A percentile compares a stretch with the other conserved stretches of the same genome.
These are phyloP conservation scores for Ambrosia trifida DNA, from an alignment of 129 eudicot species.

Conservation along the genomic window DNA sequence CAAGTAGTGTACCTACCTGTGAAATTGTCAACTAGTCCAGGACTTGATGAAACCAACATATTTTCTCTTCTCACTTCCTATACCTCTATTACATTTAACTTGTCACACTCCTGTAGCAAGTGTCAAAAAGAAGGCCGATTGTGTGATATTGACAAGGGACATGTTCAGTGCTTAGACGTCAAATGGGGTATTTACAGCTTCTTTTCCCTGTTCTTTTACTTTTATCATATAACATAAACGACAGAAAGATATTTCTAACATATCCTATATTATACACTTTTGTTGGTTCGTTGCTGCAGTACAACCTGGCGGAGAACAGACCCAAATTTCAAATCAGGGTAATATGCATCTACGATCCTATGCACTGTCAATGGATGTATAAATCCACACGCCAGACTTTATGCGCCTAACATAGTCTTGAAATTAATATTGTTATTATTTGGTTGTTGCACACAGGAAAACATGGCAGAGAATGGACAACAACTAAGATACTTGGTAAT, in stretches of 20 bases:
- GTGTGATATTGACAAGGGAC: conserved; percentile 9
- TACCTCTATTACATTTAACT: conserved; percentile 5
- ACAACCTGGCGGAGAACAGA: no score
- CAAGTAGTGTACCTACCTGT: neutral
- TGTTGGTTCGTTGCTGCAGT: neutral
- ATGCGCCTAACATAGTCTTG: no score
- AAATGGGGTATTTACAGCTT: neutral
- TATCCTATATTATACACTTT: no score
- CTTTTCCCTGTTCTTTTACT: neutral
- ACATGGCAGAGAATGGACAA: no score
- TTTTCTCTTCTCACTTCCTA: conserved; percentile 12
- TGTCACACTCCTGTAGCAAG: conserved; percentile 13
- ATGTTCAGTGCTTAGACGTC: conserved; percentile 25
- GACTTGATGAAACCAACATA: conserved; percentile 5
- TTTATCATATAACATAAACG: no score
- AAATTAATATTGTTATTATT: no score
- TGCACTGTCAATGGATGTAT: no score
- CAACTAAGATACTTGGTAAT: neutral
- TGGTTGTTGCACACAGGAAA: neutral
- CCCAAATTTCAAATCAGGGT: no score
- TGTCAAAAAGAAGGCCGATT: conserved; percentile 16
- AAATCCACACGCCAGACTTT: no score
- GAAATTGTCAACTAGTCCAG: neutral
- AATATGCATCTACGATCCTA: no score
- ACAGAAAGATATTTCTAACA: no score